Base-by-base conservation (phyloP, 495 filamentous ascomycete genomes). In the Aspergillus campestris region DNA sequence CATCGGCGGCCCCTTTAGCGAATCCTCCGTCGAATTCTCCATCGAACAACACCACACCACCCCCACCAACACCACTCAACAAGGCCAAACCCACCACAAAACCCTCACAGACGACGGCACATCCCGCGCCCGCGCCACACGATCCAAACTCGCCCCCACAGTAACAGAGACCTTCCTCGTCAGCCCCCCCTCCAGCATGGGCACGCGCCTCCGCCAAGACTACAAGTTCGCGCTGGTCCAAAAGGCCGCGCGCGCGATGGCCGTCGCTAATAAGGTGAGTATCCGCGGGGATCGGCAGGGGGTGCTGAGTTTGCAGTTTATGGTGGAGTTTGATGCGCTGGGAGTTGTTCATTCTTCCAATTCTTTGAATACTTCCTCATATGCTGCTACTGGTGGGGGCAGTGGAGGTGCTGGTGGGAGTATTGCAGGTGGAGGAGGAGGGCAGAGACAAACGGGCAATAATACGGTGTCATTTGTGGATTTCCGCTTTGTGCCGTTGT, bases 301-400 rank as follows among this genome's bases (percentile, higher is more conserved):
- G 0, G 90, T 97, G 11, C 63, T 98, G 49, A 96, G 87, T 62
- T 68, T 97, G 57, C 92, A 98, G 63, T 95, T 98, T 53, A 94
- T 98, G 89, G 82, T 98, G 31, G 88, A 95, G 59, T 65, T 85
- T 10, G 77, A 78, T 43, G 67, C 62, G 8, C 49, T 57, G 27
- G 57, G 56, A 6, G 59, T 57, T 39, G 54, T 24, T 1, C 18
- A 24, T 24, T 24, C 18, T 24, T 24, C 18, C 4, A 2, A 1
- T 2, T 24, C 4, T 24, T 24, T 41, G 30, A 58, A 53, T 6
- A 58, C 55, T 11, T 37, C 60, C 14, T 39, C 56, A 12, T 56
- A 52, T 29, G 56, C 51, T 30, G 38, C 42, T 34, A 34, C 51
- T 7, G 47, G 36, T 33, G 57, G 51, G 9, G 13, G n/a, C n/a